Evolutionary conservation across 2,329 filamentous ascomycete species (phyloP), one percentile per base, ranked within the genome.

Genomic region (Epichloe elymi): DNA sequence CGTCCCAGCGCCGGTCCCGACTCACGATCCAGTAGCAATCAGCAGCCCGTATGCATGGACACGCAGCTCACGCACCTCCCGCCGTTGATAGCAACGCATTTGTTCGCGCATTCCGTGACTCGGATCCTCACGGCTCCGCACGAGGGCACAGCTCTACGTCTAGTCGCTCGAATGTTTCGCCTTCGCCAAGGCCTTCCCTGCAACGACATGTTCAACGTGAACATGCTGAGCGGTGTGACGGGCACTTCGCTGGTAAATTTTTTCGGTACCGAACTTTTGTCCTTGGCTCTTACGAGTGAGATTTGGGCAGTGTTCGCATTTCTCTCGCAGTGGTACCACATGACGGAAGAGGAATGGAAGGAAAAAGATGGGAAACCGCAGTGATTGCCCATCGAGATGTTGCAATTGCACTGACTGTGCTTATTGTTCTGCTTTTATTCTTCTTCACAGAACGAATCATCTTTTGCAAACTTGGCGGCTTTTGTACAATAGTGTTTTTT

Each of bases 31-130:
- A 48, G 50, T 12, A 50, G 56, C 15, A 54, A 50, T 33, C 51
- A 61, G 19, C 63, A 59, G 40, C 66, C 68, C 6, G 52, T 62
- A n/a, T 76, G 75, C 51, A 59, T 70, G 14, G 69, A 74, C 45
- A 80, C 73, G 5, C 61, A 70, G 43, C 67, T 81, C 12, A 77
- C 75, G 0, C 69, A 67, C 39, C 65, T 80, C 2, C 76, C 78
- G 6, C 68, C 73, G 0, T 58, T 78, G 5, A 55, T 67, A 6
- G 76, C 74, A 0, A 66, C 72, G 0, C 70, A 73, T 41, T 68
- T 77, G 3, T 62, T 79, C 26, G 68, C 73, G 0, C 66, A 71
- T 23, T 64, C 73, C 2, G 56, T 67, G 1, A 62, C 70, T 0
- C 68, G 73, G 35, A 46, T 78, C 6, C 30, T 74, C 2, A 63